Evolutionary conservation across 768 basidiomycete genomes (phyloP), one percentile per base, ranked within the genome.

Genomic region (Hirschioporus abietinus): DNA sequence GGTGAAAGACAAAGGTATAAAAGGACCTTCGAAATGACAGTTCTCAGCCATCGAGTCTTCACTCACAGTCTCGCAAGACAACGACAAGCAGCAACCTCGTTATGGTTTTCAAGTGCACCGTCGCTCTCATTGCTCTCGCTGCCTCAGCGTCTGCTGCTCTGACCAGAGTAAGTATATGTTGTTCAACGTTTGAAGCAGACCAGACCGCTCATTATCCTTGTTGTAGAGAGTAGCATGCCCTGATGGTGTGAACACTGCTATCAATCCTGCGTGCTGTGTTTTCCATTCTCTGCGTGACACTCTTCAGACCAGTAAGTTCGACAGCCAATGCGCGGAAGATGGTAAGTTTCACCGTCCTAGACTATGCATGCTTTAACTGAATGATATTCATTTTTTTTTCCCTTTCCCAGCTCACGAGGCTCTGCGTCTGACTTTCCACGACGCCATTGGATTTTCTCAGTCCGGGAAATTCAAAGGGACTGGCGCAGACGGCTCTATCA

Each of bases 241-340:
- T 23, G 68, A 69, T 35, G 68, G 68, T 23, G 66, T 66, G 3
- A 66, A 68, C 61, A 69, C 67, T 23, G 64, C 64, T 26, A 68
- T 69, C 24, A 68, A 69, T 42, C 34, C 63, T 30, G 63, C 63
- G 17, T 61, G 60, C 60, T 61, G 60, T 34, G 60, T 61, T 17
- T 61, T 61, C 60, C 60, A 61, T 34, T 15, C 60, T 2, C 60
- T 61, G 1, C 24, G 60, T 25, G 60, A 61, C 60, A 25, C 24
- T 3, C 60, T 61, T 23, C 60, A 61, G 60, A 34, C 60, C 17
- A 61, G 4, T 2, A 34, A 25, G 60, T 61, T 61, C 30, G 60
- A 61, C 9, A 61, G 30, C 60, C 17, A 61, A 18, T 61, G 60
- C 23, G 60, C 25, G 3, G 60, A 61, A 34, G 60, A 61, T 17